A percentile compares a stretch with the other conserved stretches of the same genome.
These are phyloP conservation scores for Kuraishia cidri DNA, from an alignment of 805 yeast species.

Conservation along the genomic window DNA sequence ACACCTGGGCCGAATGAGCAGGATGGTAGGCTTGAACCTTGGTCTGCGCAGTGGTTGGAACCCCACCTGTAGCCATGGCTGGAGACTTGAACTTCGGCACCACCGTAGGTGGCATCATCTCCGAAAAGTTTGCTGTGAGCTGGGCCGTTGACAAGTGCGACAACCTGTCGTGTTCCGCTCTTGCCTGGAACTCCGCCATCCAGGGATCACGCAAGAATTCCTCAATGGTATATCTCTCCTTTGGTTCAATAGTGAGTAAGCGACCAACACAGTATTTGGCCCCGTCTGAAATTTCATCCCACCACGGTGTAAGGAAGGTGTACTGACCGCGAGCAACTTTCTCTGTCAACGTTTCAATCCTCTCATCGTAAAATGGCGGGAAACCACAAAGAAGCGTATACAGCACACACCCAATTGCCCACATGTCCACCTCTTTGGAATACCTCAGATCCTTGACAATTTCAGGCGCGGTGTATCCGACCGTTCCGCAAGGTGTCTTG, in stretches of 20 bases:
- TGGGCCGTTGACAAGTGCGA: neutral
- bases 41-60: neutral
- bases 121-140: neutral
- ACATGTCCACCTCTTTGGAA: conserved; percentile 93
- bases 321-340: conserved; percentile 77
- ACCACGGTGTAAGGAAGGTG: conserved; percentile 76
- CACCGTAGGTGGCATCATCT: neutral
- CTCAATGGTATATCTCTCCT: conserved; percentile 58
- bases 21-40: neutral
- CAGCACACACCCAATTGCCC: conserved; percentile 96
- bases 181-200: conserved; percentile 31
- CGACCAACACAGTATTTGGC: conserved; percentile 66
- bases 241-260: conserved; percentile 65
- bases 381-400: conserved; percentile 93
- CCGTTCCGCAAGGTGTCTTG: conserved; percentile 98
- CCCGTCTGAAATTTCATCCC: conserved; percentile 69
- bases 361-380: conserved; percentile 92
- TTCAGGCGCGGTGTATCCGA: conserved; percentile 98
- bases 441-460: conserved; percentile 90
- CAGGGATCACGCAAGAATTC: conserved; percentile 72
- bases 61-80: neutral
- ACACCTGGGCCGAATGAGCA: conserved; percentile 3
- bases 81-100: neutral
- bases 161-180: neutral
- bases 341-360: conserved; percentile 63